Base-by-base conservation (phyloP, 805 yeast genomes). In the Cyberlindnera mycetangii region DNA sequence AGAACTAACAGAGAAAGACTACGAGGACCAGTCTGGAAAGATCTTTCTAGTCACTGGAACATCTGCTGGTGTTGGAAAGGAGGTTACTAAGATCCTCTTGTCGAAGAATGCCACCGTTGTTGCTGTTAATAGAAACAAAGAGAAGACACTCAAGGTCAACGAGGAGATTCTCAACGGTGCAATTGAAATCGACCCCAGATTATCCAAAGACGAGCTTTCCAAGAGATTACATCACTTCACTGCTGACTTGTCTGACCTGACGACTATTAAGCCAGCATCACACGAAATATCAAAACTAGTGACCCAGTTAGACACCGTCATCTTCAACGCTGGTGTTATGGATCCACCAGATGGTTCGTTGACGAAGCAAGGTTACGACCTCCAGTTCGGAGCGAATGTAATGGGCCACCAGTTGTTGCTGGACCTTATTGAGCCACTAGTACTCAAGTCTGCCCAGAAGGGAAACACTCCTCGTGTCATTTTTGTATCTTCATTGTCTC, bases 271-370 rank as follows among this genome's bases (percentile, higher is more conserved):
- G 45, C 61, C 68, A 1, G 77, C 69, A 0, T 65, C 63, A 10
- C 55, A 54, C 5, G 50, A 59, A 27, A 50, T 75, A 28, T 37
- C 56, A 14, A 25, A 36, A 7, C 2, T 6, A 7, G 45, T 50
- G 17, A 64, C 64, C 15, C 41, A 49, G 8, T 47, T 72, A 32
- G 65, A 73, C 41, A 60, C 67, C 2, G 59, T 70, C 16, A 56
- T 73, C 31, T 67, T 69, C 49, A 74, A 74, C 52, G 76, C 76
- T 11, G 76, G 75, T 24, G 67, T 74, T 3, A 69, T 70, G 72
- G 44, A 38, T 3, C 70, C 71, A 7, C 70, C 75, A 5, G 35
- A 41, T 15, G 69, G 64, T 1, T 49, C 68, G 7, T 42, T 43
- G 27, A 66, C 78, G 3, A 55, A 39, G 12, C 78, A 76, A 56